Conservation (phyloP, 257 asterid species). For the Penstemon davidsonii region DNA sequence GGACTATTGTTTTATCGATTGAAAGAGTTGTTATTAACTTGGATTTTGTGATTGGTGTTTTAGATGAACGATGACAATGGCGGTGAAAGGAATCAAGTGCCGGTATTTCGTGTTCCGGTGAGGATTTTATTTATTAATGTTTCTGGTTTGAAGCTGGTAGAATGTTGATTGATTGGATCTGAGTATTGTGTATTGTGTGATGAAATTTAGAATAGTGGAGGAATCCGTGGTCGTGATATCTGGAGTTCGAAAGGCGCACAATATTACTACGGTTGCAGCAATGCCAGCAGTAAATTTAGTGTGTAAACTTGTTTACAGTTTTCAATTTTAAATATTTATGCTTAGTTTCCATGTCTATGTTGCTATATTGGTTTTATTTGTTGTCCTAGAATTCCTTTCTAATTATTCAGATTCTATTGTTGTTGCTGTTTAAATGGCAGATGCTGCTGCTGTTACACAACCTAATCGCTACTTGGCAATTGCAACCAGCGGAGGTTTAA, state of each 20-base stretch:
- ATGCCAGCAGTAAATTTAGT: slow-evolving; percentile 73
- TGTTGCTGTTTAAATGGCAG: slow-evolving; percentile 42
- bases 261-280: slow-evolving; percentile 75
- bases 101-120: slow-evolving; percentile 56
- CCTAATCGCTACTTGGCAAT: slow-evolving; percentile 79
- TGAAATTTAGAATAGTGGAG: slow-evolving; percentile 63
- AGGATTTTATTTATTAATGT: slow-evolving; percentile 32
- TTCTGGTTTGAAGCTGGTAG: slow-evolving; percentile 8
- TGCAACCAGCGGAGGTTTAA: slow-evolving; percentile 96
- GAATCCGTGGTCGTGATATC: slow-evolving; percentile 57
- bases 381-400: slow-evolving; percentile 13
- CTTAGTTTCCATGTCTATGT: too few species aligned
- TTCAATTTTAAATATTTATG: not conserved
- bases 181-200: slow-evolving; percentile 34
- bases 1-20: not conserved
- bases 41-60: slow-evolving; percentile 3
- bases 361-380: slow-evolving; percentile 7
- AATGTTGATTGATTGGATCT: slow-evolving; percentile 27
- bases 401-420: slow-evolving; percentile 1
- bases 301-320: slow-evolving; percentile 29
- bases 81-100: slow-evolving; percentile 31
- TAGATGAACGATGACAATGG: slow-evolving; percentile 37
- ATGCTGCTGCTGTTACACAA: slow-evolving; percentile 53
- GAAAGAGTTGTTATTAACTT: too few species aligned
- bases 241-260: slow-evolving; percentile 74